Conservation (phyloP, 2,329 filamentous ascomycete genomes). For the Colletotrichum truncatum region DNA sequence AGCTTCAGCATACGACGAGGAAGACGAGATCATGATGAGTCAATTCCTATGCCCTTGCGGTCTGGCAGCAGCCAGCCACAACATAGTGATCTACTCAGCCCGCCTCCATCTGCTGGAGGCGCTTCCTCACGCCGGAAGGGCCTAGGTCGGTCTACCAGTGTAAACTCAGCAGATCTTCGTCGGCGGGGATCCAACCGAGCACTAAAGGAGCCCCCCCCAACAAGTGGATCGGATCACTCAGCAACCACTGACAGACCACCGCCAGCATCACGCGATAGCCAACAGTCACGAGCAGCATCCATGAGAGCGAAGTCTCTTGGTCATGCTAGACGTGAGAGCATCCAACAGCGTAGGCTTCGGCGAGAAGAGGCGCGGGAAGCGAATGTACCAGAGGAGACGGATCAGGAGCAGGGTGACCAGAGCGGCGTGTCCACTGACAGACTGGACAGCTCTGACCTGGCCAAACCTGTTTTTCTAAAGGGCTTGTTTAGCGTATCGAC, state of each 20-base stretch:
- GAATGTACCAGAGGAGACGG: slow-evolving; percentile 91
- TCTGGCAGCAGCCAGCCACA: slow-evolving; percentile 74
- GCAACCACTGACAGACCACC: slow-evolving; percentile 62
- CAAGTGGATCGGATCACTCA: slow-evolving; percentile 83
- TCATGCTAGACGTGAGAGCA: slow-evolving; percentile 89
- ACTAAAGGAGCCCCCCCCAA: slow-evolving; percentile 73
- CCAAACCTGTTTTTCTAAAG: slow-evolving; percentile 95
- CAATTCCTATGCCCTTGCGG: slow-evolving; percentile 54
- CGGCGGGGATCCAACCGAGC: slow-evolving; percentile 62
- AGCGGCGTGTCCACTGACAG: slow-evolving; percentile 70
- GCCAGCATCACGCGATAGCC: slow-evolving; percentile 59
- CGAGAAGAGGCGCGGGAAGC: slow-evolving; percentile 78
- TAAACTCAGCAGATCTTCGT: slow-evolving; percentile 86
- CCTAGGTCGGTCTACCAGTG: slow-evolving; percentile 87
- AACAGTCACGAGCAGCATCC: slow-evolving; percentile 68
- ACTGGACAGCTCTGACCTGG: slow-evolving; percentile 76
- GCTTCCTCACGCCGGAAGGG: slow-evolving; percentile 71
- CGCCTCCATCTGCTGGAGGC: slow-evolving; percentile 71
- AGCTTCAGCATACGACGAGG: slow-evolving; percentile 84
- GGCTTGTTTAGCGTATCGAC: slow-evolving; percentile 97
- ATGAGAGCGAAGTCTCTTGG: slow-evolving; percentile 87
- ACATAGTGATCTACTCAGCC: slow-evolving; percentile 81
- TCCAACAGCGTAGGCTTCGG: slow-evolving; percentile 82
- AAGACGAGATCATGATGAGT: slow-evolving; percentile 63
- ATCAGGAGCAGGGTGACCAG: slow-evolving; percentile 65